Percentiles rank a stretch among this genome's conserved stretches.
Conservation (phyloP, 1,139 yeast species). For the Nakaseomyces glabratus region DNA sequence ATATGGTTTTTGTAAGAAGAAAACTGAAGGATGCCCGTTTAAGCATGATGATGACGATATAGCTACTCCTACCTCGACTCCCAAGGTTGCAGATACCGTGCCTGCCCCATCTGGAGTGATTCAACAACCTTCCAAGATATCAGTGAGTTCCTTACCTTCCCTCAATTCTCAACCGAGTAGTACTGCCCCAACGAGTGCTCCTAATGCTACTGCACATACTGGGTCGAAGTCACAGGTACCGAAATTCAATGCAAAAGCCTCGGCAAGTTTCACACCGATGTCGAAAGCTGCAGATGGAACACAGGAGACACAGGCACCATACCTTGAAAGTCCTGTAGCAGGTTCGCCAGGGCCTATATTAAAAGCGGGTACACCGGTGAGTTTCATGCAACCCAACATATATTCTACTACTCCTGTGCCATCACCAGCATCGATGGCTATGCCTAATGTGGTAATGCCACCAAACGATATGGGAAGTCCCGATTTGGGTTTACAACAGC, state of each 20-base stretch:
- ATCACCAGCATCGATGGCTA: not conserved
- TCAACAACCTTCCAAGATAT: not conserved
- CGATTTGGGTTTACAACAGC: too few relatives aligned
- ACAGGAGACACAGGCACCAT: conserved; percentile 3
- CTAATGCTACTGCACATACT: not conserved
- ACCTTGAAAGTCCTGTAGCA: conserved; percentile 5
- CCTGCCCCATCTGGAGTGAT: not conserved
- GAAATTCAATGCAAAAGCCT: conserved; percentile 29
- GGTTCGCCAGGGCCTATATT: conserved; percentile 13
- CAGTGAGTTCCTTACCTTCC: not conserved
- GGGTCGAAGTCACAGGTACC: conserved; percentile 11
- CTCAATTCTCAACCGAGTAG: not conserved
- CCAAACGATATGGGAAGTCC: too few relatives aligned
- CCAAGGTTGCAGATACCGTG: not conserved
- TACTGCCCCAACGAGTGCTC: not conserved
- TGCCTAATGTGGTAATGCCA: too few relatives aligned
- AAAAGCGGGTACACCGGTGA: conserved; percentile 11
- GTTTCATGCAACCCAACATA: conserved; percentile 11
- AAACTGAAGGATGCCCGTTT: conserved; percentile 82
- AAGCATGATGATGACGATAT: conserved; percentile 39
- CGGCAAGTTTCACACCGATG: conserved; percentile 31
- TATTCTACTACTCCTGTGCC: conserved; percentile 15
- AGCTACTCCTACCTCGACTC: conserved; percentile 9
- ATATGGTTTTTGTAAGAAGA: conserved; percentile 84
- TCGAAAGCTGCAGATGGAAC: conserved; percentile 3